phyloP scores from a whole-genome alignment of 2,329 filamentous ascomycete genomes.

The Trichoderma sp. region DNA sequence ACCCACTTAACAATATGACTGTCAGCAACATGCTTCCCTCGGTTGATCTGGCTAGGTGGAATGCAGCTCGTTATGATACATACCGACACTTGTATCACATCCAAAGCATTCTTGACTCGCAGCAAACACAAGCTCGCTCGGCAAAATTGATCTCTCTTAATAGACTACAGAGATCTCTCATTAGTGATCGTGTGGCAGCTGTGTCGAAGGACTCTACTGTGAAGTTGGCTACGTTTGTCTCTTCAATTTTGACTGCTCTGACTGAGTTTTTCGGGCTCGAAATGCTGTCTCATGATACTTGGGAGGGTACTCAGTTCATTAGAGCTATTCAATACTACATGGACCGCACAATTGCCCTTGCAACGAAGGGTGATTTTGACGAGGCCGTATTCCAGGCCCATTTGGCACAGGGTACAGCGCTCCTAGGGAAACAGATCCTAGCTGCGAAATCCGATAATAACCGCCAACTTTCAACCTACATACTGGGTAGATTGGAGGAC shows the following conservation, averaged over 20 bases:
- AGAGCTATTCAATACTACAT: conserved; percentile 51
- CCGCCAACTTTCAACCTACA: conserved; percentile 38
- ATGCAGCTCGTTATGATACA: conserved; percentile 52
- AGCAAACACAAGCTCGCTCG: conserved; percentile 42
- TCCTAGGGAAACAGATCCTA: conserved; percentile 37
- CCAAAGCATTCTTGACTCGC: conserved; percentile 40
- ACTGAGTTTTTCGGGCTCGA: conserved; percentile 42
- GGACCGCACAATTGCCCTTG: conserved; percentile 50
- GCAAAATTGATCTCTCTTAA: conserved; percentile 54
- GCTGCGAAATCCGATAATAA: conserved; percentile 27
- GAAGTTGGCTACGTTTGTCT: conserved; percentile 50
- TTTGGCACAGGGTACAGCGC: conserved; percentile 48
- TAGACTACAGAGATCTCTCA: conserved; percentile 58
- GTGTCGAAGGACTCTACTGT: conserved; percentile 61
- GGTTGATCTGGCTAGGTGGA: conserved; percentile 43
- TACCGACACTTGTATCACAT: conserved; percentile 44
- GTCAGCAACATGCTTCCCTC: conserved; percentile 46
- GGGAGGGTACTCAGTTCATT: conserved; percentile 34
- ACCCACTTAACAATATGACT: conserved; percentile 57
- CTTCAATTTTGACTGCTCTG: conserved; percentile 40
- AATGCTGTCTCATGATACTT: conserved; percentile 28
- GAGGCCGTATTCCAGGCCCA: conserved; percentile 65
- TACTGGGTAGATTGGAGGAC: conserved; percentile 45
- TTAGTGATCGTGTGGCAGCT: conserved; percentile 52
- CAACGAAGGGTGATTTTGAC: conserved; percentile 49